Conservation (phyloP, 2,329 filamentous ascomycete genomes). For the Colletotrichum filicis region DNA sequence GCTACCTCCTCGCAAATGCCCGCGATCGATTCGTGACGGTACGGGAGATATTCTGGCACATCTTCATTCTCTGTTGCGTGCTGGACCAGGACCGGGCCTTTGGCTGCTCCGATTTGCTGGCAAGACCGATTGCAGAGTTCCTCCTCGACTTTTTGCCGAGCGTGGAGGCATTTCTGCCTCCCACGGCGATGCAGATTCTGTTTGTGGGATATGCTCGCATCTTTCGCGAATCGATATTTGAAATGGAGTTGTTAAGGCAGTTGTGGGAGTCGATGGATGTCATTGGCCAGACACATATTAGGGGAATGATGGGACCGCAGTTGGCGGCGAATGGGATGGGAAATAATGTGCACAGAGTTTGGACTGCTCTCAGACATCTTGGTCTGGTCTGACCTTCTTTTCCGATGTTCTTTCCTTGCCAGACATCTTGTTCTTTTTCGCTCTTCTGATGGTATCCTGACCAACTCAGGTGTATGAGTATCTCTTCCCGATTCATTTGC, state of each 20-base stretch:
- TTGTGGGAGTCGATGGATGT: conserved; percentile 32
- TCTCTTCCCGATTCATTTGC: neutral
- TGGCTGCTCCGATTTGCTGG: conserved; percentile 42
- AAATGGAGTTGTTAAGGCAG: conserved; percentile 23
- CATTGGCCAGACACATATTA: conserved; percentile 10
- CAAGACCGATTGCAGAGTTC: conserved; percentile 39
- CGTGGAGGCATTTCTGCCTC: conserved; percentile 24
- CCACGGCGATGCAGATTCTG: conserved; percentile 15
- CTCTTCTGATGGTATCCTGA: neutral
- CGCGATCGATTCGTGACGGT: conserved; percentile 8
- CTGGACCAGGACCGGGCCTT: conserved; percentile 41
- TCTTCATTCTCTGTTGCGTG: conserved; percentile 41
- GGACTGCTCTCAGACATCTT: conserved; percentile 30
- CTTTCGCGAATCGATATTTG: conserved; percentile 22
- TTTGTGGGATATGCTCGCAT: conserved; percentile 30
- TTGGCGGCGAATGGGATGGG: conserved; percentile 17
- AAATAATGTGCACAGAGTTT: conserved; percentile 23
- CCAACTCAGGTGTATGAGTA: neutral
- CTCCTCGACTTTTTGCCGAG: conserved; percentile 38
- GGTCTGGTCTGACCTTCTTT: conserved; percentile 4
- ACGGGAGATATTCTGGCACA: conserved; percentile 28
- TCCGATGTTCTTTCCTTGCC: neutral
- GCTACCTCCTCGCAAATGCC: conserved; percentile 24
- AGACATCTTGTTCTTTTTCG: neutral
- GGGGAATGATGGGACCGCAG: conserved; percentile 22